Evolutionary conservation across 495 filamentous ascomycete species (phyloP).

Genomic region (Rusavskia elegans): DNA sequence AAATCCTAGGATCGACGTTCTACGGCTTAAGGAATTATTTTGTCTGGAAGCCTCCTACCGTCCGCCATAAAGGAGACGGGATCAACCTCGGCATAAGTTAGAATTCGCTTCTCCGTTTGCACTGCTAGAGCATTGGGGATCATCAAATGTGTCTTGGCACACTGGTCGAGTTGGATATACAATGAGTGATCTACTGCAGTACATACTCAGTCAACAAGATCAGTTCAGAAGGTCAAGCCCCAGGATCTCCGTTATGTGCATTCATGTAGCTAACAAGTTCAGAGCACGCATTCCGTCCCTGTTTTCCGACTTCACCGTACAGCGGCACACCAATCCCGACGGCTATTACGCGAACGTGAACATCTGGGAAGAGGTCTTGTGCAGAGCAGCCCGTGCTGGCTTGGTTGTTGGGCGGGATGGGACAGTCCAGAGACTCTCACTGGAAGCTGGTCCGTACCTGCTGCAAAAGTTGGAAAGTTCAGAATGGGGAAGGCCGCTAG

Average conservation of each 20-base stretch:
- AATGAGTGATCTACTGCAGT: slow-evolving; percentile 45
- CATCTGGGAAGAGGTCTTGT: slow-evolving; percentile 68
- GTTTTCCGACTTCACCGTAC: slow-evolving; percentile 80
- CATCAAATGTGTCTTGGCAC: too few species aligned
- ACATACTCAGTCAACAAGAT: slow-evolving; percentile 44
- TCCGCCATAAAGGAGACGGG: too few species aligned
- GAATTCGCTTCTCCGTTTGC: too few species aligned
- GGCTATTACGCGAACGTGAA: slow-evolving; percentile 73
- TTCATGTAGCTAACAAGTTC: background rate
- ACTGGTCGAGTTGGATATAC: background rate
- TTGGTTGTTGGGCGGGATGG: slow-evolving; percentile 31
- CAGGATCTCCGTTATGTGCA: background rate
- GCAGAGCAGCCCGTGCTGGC: slow-evolving; percentile 49
- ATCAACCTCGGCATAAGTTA: too few species aligned
- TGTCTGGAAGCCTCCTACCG: too few species aligned
- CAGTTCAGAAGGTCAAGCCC: slow-evolving; percentile 42
- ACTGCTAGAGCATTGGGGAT: too few species aligned
- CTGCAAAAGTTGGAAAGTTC: slow-evolving; percentile 53
- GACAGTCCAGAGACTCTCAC: slow-evolving; percentile 34
- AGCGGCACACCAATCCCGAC: slow-evolving; percentile 71
- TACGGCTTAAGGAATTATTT: too few species aligned
- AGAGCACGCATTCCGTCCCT: slow-evolving; percentile 79
- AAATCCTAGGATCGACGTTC: too few species aligned
- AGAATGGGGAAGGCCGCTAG: slow-evolving; percentile 74
- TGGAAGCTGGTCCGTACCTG: slow-evolving; percentile 55